A percentile compares a stretch with the other conserved stretches of the same genome.
phyloP scores from a whole-genome alignment of 345 rosid genomes.

The Melastoma malabathricum region DNA sequence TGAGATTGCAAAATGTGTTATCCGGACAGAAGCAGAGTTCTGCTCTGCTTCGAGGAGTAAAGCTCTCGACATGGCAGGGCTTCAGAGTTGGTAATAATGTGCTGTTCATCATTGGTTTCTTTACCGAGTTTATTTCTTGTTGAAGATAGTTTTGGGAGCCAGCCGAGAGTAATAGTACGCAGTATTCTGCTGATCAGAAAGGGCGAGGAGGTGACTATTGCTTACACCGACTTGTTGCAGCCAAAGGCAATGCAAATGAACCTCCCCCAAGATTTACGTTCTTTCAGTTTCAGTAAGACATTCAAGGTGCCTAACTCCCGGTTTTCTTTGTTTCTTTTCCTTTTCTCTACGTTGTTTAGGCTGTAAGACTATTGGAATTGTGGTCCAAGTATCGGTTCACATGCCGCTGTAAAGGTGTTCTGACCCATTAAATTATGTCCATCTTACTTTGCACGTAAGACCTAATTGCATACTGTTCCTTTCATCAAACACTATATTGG shows the following conservation, averaged over 20 bases:
- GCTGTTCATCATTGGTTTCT: background rate
- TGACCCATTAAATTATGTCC: constrained; percentile 42
- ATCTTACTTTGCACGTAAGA: constrained; percentile 47
- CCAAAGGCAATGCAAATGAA: constrained; percentile 27
- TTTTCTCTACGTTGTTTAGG: constrained; percentile 19
- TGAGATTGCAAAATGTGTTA: no score
- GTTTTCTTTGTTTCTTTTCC: no score
- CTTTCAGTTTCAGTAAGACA: background rate
- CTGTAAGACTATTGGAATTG: constrained; percentile 46
- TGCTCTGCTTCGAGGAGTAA: no score
- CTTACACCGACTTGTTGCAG: constrained; percentile 65
- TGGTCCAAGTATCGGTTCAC: constrained; percentile 54
- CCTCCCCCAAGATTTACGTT: background rate
- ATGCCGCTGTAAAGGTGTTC: constrained; percentile 59
- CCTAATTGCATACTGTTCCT: background rate
- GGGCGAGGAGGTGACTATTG: constrained; percentile 52
- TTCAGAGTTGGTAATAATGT: background rate
- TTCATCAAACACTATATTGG: background rate
- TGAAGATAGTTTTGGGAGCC: constrained; percentile 20
- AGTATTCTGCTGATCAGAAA: constrained; percentile 46
- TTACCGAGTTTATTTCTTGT: background rate
- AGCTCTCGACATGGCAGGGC: no score
- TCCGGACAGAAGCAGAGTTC: no score
- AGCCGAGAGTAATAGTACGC: constrained; percentile 44
- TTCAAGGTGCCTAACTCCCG: background rate